Evolutionary conservation across 805 yeast species (phyloP).

Genomic region (Pichia californica): DNA sequence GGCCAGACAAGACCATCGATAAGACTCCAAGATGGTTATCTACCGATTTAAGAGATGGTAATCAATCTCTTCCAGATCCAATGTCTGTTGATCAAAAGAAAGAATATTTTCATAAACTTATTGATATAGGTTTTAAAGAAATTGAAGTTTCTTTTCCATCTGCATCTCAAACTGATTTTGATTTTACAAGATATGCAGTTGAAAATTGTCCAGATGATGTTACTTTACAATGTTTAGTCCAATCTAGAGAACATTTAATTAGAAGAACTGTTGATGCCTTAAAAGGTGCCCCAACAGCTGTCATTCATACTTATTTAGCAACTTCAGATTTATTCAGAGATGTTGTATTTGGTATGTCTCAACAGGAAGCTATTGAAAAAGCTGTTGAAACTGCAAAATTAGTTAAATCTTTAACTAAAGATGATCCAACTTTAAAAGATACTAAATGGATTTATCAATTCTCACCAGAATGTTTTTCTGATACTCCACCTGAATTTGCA

Average conservation of each 20-base stretch:
- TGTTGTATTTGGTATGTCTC: constrained; percentile 67
- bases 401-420: constrained; percentile 65
- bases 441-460: constrained; percentile 70
- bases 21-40: constrained; percentile 79
- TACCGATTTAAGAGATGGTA: constrained; percentile 76
- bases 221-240: constrained; percentile 65
- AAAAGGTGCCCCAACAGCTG: constrained; percentile 67
- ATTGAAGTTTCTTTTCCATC: constrained; percentile 78
- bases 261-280: constrained; percentile 69
- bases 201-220: constrained; percentile 76
- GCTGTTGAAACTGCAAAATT: constrained; percentile 67
- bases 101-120: constrained; percentile 63
- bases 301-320: constrained; percentile 68
- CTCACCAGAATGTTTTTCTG: constrained; percentile 74
- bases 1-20: constrained; percentile 63
- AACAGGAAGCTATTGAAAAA: constrained; percentile 58
- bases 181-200: constrained; percentile 73
- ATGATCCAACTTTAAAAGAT: constrained; percentile 56
- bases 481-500: constrained; percentile 68
- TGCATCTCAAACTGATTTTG: constrained; percentile 78
- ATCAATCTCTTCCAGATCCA: constrained; percentile 78
- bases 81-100: constrained; percentile 72
- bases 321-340: constrained; percentile 71
- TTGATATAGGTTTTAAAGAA: constrained; percentile 73
- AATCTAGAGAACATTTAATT: constrained; percentile 68